phyloP scores from a whole-genome alignment of 1,284 basidiomycete genomes.

The Ceratobasidium sp. region DNA sequence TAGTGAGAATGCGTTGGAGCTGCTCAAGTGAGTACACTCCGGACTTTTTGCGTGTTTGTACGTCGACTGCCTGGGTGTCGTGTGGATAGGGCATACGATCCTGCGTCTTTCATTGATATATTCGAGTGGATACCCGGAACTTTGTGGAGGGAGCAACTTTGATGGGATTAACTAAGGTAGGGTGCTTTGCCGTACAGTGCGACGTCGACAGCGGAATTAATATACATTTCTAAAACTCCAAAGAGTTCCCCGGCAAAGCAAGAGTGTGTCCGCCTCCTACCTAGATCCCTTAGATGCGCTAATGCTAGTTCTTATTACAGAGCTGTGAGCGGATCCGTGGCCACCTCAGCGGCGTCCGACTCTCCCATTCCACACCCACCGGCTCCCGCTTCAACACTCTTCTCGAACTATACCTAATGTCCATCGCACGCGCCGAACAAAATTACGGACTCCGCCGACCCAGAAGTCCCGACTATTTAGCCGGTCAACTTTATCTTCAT shows the following conservation, averaged over 20 bases:
- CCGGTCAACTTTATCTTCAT: slow-evolving; percentile 72
- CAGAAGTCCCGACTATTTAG: slow-evolving; percentile 55
- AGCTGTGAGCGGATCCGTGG: slow-evolving; percentile 53
- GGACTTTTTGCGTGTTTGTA: too few species aligned
- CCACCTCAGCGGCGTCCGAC: slow-evolving; percentile 63
- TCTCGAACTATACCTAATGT: slow-evolving; percentile 62
- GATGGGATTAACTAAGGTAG: slow-evolving; percentile 61
- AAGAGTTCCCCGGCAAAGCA: slow-evolving; percentile 20
- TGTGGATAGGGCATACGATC: slow-evolving; percentile 19
- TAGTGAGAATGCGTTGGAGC: slow-evolving; percentile 30
- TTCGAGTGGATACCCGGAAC: slow-evolving; percentile 67
- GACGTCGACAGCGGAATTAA: slow-evolving; percentile 66
- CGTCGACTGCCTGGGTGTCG: too few species aligned
- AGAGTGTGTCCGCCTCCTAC: not conserved
- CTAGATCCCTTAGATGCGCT: not conserved
- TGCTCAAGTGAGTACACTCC: slow-evolving; percentile 36
- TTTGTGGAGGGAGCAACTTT: slow-evolving; percentile 68
- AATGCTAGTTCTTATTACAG: not conserved
- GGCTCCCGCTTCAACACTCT: slow-evolving; percentile 65
- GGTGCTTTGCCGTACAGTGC: slow-evolving; percentile 61
- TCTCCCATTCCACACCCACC: slow-evolving; percentile 65
- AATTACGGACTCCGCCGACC: slow-evolving; percentile 47
- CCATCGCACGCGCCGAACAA: slow-evolving; percentile 60
- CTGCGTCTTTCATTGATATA: slow-evolving; percentile 68
- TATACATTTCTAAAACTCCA: slow-evolving; percentile 59